These are phyloP conservation scores for Rhytidiadelphus loreus DNA, from an alignment of 225 moss, liverwort and hornwort genomes.

Conservation along the genomic window DNA sequence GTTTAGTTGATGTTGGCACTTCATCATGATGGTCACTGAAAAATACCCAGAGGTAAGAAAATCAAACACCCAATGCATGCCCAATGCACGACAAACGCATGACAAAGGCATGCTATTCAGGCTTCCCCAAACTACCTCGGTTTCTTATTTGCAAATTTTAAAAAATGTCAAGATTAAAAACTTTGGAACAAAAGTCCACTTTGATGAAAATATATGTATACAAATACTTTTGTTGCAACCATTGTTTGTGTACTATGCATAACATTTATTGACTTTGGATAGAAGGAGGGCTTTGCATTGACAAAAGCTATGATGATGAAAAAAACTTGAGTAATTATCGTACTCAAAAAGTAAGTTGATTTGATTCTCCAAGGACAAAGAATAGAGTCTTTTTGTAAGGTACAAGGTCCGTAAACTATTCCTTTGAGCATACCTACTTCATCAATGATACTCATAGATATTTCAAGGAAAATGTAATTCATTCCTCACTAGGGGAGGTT, in stretches of 20 bases:
- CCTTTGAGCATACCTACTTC: accelerated
- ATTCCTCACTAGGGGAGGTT: accelerated
- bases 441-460: not conserved
- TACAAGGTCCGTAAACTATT: accelerated
- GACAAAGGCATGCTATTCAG: not conserved
- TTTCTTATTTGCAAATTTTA: not conserved
- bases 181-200: not conserved
- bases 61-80: not conserved
- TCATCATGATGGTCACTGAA: not conserved
- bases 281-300: not conserved
- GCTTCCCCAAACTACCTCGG: not conserved
- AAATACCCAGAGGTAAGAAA: not conserved
- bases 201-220: too few species aligned
- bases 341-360: not conserved
- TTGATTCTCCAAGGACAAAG: not conserved
- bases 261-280: not conserved
- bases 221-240: not conserved
- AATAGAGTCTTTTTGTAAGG: not conserved
- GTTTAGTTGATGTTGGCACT: not conserved
- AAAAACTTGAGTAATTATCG: not conserved
- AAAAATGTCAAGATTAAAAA: not conserved
- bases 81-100: not conserved
- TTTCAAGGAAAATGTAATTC: not conserved
- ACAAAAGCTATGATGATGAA: not conserved
- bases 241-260: not conserved